phyloP scores from a whole-genome alignment of 1,139 yeast genomes.

The Pichia sp. region DNA sequence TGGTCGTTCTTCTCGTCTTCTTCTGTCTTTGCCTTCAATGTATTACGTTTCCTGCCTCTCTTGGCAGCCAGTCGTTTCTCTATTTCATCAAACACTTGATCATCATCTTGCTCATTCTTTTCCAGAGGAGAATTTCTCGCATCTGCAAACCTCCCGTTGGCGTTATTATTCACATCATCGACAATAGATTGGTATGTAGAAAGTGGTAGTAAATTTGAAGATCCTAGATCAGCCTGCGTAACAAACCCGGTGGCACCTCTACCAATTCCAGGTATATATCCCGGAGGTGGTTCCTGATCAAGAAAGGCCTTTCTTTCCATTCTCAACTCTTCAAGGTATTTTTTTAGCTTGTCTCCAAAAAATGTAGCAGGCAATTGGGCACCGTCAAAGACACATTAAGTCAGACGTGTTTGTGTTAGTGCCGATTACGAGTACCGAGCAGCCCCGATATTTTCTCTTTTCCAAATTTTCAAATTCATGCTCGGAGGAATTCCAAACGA shows the following conservation, averaged over 20 bases:
- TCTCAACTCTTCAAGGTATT: too few species aligned
- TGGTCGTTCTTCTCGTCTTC: not conserved
- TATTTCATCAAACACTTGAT: constrained; percentile 21
- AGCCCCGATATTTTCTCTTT: too few species aligned
- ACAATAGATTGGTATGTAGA: constrained; percentile 30
- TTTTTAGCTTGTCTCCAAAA: too few species aligned
- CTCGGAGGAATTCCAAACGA: too few species aligned
- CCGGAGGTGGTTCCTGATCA: constrained; percentile 83
- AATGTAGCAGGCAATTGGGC: too few species aligned
- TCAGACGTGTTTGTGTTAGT: too few species aligned
- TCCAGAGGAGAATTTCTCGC: too few species aligned
- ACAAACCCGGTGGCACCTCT: constrained; percentile 95
- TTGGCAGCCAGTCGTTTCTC: too few species aligned
- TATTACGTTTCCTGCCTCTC: constrained; percentile 54
- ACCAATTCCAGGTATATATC: constrained; percentile 89
- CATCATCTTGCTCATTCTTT: constrained; percentile 1
- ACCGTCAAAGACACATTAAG: too few species aligned
- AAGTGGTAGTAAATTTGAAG: constrained; percentile 35
- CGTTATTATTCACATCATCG: constrained; percentile 28
- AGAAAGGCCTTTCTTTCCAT: constrained; percentile 60
- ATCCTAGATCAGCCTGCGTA: constrained; percentile 72
- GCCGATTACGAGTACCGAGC: too few species aligned
- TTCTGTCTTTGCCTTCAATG: constrained; percentile 10
- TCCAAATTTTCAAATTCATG: too few species aligned
- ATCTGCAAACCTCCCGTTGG: constrained; percentile 1